Evolutionary conservation across 257 asterid species (phyloP).

Genomic region (Mentha longifolia): DNA sequence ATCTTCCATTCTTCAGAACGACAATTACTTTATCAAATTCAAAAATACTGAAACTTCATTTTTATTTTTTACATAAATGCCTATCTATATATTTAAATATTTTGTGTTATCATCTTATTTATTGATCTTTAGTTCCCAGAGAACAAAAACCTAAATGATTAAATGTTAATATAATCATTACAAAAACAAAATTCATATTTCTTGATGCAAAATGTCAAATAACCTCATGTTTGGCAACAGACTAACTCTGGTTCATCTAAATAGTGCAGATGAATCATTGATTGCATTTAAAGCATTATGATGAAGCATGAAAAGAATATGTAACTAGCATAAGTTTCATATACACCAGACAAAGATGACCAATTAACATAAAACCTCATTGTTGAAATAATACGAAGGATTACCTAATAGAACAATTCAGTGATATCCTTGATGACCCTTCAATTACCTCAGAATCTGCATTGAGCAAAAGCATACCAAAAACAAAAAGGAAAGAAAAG

Average conservation of each 20-base stretch:
- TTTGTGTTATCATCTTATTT: too few species aligned
- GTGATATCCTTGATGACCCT: slow-evolving; percentile 85
- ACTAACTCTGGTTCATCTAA: slow-evolving; percentile 9
- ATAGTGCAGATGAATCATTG: slow-evolving; percentile 9
- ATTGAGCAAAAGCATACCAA: slow-evolving; percentile 24
- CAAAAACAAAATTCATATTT: slow-evolving; percentile 15
- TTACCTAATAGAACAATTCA: slow-evolving; percentile 96
- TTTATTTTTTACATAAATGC: too few species aligned
- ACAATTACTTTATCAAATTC: too few species aligned
- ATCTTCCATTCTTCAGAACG: too few species aligned
- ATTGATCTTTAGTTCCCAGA: too few species aligned
- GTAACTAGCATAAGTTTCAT: background rate
- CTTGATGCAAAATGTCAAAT: slow-evolving; percentile 4
- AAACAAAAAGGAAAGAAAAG: background rate
- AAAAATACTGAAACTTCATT: too few species aligned
- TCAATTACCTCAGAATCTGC: slow-evolving; percentile 76
- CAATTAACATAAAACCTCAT: slow-evolving; percentile 16
- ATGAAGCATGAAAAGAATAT: background rate
- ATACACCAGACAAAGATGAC: background rate
- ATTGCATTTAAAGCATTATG: slow-evolving; percentile 16
- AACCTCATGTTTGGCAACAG: slow-evolving; percentile 1
- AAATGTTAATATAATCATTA: too few species aligned
- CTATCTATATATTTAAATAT: too few species aligned
- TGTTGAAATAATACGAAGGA: slow-evolving; percentile 27
- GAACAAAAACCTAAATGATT: too few species aligned